phyloP scores from a whole-genome alignment of 352 stramenopile genomes.

The Globisporangium middletonii region DNA sequence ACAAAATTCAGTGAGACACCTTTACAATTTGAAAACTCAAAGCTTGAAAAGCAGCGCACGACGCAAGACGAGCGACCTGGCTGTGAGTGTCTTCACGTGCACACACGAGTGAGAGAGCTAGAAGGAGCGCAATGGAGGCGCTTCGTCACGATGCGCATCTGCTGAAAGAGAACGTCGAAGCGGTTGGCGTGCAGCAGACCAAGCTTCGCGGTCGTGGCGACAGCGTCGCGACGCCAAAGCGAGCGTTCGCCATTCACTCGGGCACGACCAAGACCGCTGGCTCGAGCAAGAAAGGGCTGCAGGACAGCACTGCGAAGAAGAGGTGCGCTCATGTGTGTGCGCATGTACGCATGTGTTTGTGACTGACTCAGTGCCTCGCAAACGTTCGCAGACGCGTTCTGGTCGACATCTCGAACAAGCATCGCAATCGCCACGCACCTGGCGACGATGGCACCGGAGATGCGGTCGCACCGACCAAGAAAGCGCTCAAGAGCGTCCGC shows the following conservation, averaged over 20 bases:
- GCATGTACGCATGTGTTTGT: neutral
- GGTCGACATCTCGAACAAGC: conserved; percentile 75
- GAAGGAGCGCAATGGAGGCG: conserved; percentile 36
- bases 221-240: conserved; percentile 24
- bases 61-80: neutral
- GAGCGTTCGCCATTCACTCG: conserved; percentile 31
- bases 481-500: conserved; percentile 12
- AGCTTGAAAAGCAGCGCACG: conserved; percentile 4
- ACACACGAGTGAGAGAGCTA: neutral
- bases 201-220: conserved; percentile 19
- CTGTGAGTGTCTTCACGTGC: neutral
- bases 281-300: conserved; percentile 22
- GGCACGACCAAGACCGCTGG: conserved; percentile 24
- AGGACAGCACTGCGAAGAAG: conserved; percentile 34
- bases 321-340: conserved; percentile 22
- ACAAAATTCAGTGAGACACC: too few relatives aligned
- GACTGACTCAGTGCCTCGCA: neutral
- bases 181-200: conserved; percentile 10
- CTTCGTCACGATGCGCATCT: conserved; percentile 24
- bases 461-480: conserved; percentile 16
- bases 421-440: conserved; percentile 24
- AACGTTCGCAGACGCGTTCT: conserved; percentile 33
- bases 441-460: conserved; percentile 4
- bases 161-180: conserved; percentile 75
- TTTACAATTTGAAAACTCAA: too few relatives aligned